These are phyloP conservation scores for Beauveria bassiana DNA, from an alignment of 2,329 filamentous ascomycete species.

Conservation along the genomic window DNA sequence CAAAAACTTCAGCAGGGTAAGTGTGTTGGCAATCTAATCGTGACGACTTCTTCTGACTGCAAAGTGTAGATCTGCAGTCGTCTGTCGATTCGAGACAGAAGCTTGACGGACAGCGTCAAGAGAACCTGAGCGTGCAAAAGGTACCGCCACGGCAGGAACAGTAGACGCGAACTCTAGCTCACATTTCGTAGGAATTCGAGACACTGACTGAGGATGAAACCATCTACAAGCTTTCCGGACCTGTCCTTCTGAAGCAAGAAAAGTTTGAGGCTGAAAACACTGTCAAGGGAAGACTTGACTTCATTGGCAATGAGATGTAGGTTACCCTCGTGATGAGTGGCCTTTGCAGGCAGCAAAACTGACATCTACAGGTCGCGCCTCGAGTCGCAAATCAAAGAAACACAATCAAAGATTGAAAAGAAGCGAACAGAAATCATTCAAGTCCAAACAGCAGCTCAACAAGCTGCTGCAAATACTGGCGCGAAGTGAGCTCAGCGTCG, in stretches of 20 bases:
- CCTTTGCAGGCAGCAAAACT: background rate
- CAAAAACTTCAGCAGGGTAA: constrained; percentile 77
- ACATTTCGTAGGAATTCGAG: constrained; percentile 62
- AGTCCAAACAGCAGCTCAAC: constrained; percentile 39
- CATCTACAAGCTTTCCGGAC: constrained; percentile 94
- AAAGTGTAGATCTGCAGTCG: constrained; percentile 64
- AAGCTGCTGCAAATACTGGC: constrained; percentile 24
- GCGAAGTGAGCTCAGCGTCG: constrained; percentile 6
- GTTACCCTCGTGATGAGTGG: constrained; percentile 21
- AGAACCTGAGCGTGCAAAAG: constrained; percentile 82
- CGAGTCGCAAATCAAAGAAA: constrained; percentile 47
- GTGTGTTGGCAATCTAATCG: constrained; percentile 10
- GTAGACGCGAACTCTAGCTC: constrained; percentile 10
- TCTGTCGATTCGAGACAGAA: constrained; percentile 76
- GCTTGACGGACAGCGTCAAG: constrained; percentile 87
- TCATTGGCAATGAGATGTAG: constrained; percentile 90
- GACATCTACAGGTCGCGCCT: constrained; percentile 26
- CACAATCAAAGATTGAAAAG: constrained; percentile 48
- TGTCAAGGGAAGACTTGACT: constrained; percentile 83
- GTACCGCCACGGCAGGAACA: constrained; percentile 31
- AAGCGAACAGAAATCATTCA: constrained; percentile 55
- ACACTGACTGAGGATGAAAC: constrained; percentile 71
- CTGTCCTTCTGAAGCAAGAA: constrained; percentile 90
- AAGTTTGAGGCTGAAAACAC: constrained; percentile 83
- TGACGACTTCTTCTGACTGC: background rate